Evolutionary conservation across 495 filamentous ascomycete species (phyloP).

Genomic region (Podospora didyma): DNA sequence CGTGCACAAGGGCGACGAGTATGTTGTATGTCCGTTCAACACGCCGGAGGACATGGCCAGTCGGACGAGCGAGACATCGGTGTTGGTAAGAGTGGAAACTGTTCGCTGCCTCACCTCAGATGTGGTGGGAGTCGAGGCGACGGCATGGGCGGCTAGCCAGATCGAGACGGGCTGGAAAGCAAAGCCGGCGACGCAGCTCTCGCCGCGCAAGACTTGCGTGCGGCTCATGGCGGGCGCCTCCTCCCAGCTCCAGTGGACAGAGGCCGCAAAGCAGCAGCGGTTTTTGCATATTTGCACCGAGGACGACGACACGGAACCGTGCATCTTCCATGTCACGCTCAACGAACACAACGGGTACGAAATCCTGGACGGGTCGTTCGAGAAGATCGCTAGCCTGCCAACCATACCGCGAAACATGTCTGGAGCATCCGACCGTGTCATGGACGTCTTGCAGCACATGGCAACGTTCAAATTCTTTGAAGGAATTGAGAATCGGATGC

Average conservation of each 20-base stretch:
- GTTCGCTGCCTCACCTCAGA: not conserved
- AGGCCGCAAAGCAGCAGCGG: not conserved
- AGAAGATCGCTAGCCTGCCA: not conserved
- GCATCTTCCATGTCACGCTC: not conserved
- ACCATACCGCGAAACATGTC: not conserved
- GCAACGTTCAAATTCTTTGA: constrained; percentile 8
- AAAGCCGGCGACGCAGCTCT: not conserved
- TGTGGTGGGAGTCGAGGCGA: not conserved
- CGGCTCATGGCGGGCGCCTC: not conserved
- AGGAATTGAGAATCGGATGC: constrained; percentile 1
- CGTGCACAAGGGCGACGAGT: not conserved
- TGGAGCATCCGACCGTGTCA: not conserved
- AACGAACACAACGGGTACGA: not conserved
- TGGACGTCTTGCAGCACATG: not conserved
- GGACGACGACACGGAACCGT: not conserved
- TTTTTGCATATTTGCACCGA: not conserved
- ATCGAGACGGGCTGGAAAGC: not conserved
- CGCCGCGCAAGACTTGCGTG: not conserved
- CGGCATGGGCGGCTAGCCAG: not conserved
- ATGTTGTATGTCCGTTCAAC: not conserved
- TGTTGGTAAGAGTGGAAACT: not conserved
- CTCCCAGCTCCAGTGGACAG: not conserved
- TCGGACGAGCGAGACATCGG: not conserved
- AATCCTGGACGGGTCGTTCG: not conserved
- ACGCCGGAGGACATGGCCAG: not conserved